Conservation (phyloP, 805 yeast species). For the Kodamaea neixiangensis region DNA sequence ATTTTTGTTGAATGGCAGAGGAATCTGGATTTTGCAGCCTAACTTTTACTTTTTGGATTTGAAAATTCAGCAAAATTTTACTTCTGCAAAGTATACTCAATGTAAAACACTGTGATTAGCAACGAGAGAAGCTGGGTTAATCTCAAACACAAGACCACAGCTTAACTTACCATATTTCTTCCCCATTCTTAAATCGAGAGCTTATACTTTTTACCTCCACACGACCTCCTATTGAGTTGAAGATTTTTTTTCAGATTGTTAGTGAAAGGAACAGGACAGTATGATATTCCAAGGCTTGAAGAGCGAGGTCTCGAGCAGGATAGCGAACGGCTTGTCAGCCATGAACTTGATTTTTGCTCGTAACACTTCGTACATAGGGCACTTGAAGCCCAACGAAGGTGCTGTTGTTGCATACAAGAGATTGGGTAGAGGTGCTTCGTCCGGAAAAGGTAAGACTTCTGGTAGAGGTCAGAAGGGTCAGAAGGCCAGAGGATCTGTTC, state of each 20-base stretch:
- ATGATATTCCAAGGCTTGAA: neutral
- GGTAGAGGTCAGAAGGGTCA: slow-evolving; percentile 99
- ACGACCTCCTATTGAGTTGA: neutral
- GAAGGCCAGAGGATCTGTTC: slow-evolving; percentile 89
- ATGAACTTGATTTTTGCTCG: slow-evolving; percentile 2
- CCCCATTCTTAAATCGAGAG: neutral
- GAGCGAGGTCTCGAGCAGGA: neutral
- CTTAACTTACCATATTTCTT: no score
- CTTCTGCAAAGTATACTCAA: no score
- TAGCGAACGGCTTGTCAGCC: neutral
- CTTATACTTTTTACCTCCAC: neutral
- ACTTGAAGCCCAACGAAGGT: slow-evolving; percentile 59
- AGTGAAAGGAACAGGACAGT: neutral
- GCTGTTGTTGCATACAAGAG: slow-evolving; percentile 65
- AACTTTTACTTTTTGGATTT: no score
- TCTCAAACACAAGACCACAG: neutral
- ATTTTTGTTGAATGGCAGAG: no score
- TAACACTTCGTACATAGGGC: slow-evolving; percentile 50
- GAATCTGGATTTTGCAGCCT: no score
- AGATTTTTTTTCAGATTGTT: neutral
- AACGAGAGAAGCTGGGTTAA: no score
- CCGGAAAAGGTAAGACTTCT: slow-evolving; percentile 90
- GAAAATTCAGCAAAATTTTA: no score
- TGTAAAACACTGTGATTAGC: no score
- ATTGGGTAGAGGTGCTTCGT: slow-evolving; percentile 95